Evolutionary conservation across 257 asterid species (phyloP).

Genomic region (Solanum dulcamara): DNA sequence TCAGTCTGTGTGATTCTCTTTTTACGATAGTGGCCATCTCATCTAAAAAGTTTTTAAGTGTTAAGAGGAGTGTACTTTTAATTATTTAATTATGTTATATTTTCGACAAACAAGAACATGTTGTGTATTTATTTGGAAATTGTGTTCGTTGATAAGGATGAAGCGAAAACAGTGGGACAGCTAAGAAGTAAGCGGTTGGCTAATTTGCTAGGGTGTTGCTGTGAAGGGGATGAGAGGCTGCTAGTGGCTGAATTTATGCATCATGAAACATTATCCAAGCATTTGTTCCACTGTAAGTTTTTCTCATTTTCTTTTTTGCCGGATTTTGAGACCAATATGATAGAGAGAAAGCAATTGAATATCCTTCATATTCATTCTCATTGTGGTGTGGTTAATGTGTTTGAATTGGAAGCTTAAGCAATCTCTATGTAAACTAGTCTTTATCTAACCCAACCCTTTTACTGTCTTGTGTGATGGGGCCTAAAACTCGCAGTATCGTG

Average conservation of each 20-base stretch:
- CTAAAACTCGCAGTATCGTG: background rate
- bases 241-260: slow-evolving; percentile 44
- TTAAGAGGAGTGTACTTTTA: background rate
- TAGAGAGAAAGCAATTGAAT: background rate
- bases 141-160: slow-evolving; percentile 18
- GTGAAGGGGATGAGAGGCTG: slow-evolving; percentile 34
- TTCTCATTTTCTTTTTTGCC: background rate
- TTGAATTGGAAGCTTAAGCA: background rate
- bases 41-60: background rate
- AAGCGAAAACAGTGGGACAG: slow-evolving; percentile 35
- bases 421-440: background rate
- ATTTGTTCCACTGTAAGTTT: slow-evolving; percentile 35
- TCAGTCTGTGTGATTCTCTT: too few species aligned
- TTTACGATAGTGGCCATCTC: background rate
- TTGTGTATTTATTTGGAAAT: background rate
- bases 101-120: background rate
- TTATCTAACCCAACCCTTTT: background rate
- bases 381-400: background rate
- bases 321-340: background rate
- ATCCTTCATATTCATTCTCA: background rate
- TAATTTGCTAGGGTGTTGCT: slow-evolving; percentile 36
- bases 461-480: background rate
- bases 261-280: slow-evolving; percentile 35
- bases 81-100: background rate
- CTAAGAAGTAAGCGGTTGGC: slow-evolving; percentile 33